Evolutionary conservation across 352 stramenopile genomes (phyloP), one percentile per base, ranked within the genome.

Genomic region (Phytophthora kernoviae): DNA sequence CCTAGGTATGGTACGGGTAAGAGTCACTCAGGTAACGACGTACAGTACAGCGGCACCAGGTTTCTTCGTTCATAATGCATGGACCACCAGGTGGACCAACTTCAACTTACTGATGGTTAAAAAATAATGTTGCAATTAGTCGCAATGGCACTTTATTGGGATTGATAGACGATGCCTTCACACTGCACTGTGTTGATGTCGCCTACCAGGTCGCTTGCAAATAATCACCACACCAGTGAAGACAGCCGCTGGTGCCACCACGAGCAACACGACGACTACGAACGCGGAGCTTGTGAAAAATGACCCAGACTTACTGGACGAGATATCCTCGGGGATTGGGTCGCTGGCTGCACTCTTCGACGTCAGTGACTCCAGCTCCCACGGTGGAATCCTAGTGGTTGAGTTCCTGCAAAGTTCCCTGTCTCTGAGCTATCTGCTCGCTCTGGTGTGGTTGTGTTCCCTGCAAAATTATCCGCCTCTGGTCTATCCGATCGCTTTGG

Each of bases 161-260:
- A n/a, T n/a, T n/a, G n/a, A n/a, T n/a, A n/a, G n/a, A n/a, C n/a
- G n/a, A n/a, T 17, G 14, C 5, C 18, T 17, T 30, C 24, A 50
- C 4, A 37, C n/a, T 18, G 12, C 14, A 43, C 4, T 17, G 8
- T 43, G 15, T 21, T 43, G 37, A 18, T 17, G 37, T 43, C 37
- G 9, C 21, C 37, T 43, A 14, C 14, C n/a, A 43, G 37, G 18
- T 21, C 41, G 41, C 17, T 47, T 47, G n/a, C 42, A 54, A 8
- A 50, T 17, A 4, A 44, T 27, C 5, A 51, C 40, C 5, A 47
- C 15, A 11, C 45, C 53, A 5, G 49, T 46, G 24, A 61, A 61
- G 12, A 54, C 24, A 5, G 53, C 53, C 2, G 53, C 53, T 18
- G 53, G 42, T 5, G n/a, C 42, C 42, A 61, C 53, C 22, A 61